Evolutionary conservation across 192 early-diverging fungal species (phyloP).

Genomic region (Coemansia sp.): DNA sequence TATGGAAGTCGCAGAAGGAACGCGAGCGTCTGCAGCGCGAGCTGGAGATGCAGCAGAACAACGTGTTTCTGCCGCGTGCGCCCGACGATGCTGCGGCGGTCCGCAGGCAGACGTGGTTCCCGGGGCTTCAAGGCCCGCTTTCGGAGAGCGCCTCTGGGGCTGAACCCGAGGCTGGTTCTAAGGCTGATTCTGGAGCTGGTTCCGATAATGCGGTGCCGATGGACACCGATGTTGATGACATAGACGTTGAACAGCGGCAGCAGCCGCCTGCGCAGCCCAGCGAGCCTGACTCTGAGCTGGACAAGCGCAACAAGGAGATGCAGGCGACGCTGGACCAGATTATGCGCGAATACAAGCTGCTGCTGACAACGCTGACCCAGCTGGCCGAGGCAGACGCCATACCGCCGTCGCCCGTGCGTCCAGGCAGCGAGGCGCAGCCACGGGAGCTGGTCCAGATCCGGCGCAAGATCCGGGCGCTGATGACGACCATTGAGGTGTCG

Average conservation of each 20-base stretch:
- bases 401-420: conserved; percentile 37
- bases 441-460: conserved; percentile 44
- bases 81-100: background rate
- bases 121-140: conserved; percentile 32
- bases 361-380: conserved; percentile 29
- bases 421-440: background rate
- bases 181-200: background rate
- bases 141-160: background rate
- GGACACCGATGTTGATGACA: conserved; percentile 17
- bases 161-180: too few relatives aligned
- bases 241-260: background rate
- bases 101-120: conserved; percentile 55
- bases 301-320: conserved; percentile 23
- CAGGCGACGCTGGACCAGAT: conserved; percentile 24
- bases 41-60: conserved; percentile 40
- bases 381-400: conserved; percentile 30
- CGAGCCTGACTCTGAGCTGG: conserved; percentile 12
- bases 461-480: conserved; percentile 41
- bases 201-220: conserved; percentile 3
- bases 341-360: conserved; percentile 35
- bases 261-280: background rate
- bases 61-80: conserved; percentile 21
- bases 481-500: conserved; percentile 35
- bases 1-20: conserved; percentile 51
- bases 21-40: conserved; percentile 44